These are phyloP conservation scores for Naegleria gruberi DNA, from an alignment of 208 protist genomes.

Conservation along the genomic window DNA sequence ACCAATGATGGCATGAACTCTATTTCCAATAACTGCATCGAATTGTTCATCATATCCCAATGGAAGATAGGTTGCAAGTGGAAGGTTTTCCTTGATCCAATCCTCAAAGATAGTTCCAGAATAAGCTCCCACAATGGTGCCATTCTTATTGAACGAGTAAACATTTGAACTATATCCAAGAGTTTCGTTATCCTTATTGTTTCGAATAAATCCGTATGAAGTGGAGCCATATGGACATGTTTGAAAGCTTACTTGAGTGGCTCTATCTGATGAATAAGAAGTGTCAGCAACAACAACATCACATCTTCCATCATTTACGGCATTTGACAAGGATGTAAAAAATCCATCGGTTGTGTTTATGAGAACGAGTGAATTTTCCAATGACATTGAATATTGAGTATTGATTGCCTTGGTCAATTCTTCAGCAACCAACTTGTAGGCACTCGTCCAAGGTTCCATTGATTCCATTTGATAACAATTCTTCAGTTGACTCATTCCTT, in stretches of 20 bases:
- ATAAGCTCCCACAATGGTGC: neutral
- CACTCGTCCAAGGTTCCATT: neutral
- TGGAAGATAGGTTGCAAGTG: neutral
- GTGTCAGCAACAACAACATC: neutral
- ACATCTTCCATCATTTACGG: neutral
- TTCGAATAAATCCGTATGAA: neutral
- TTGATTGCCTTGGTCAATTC: neutral
- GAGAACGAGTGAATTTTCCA: neutral
- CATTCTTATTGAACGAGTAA: neutral
- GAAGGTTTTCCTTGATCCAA: neutral
- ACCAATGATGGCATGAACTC: neutral
- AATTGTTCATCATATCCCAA: neutral
- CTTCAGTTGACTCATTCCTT: neutral
- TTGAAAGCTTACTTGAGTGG: neutral
- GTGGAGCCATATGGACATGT: neutral
- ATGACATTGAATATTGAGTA: neutral
- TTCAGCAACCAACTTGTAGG: neutral
- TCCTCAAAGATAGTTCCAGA: neutral
- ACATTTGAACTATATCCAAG: neutral
- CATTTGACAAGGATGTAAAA: neutral
- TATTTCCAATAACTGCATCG: neutral
- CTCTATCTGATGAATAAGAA: neutral
- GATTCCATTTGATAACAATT: neutral
- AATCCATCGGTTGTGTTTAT: neutral
- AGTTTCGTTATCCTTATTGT: neutral